phyloP scores from a whole-genome alignment of 768 basidiomycete genomes.

The Sutorius australiensis region DNA sequence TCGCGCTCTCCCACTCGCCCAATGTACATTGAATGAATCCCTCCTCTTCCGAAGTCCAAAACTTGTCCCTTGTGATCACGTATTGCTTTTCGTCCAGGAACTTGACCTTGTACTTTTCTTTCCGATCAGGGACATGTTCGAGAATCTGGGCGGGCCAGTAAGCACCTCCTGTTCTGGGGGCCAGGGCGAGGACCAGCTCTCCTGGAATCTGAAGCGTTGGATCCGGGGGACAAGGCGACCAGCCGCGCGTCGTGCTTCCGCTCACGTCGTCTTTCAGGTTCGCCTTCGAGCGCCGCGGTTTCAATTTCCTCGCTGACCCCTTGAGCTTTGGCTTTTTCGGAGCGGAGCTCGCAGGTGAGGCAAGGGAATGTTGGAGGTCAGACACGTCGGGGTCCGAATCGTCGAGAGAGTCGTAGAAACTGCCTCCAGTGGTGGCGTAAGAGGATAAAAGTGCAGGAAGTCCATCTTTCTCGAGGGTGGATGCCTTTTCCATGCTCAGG shows the following conservation, averaged over 20 bases:
- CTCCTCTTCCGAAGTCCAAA: conserved; percentile 54
- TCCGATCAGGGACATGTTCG: conserved; percentile 39
- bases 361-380: conserved; percentile 3
- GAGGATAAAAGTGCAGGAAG: conserved; percentile 40
- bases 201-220: conserved; percentile 57
- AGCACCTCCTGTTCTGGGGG: conserved; percentile 25
- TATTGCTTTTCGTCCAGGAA: conserved; percentile 52
- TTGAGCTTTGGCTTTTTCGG: conserved; percentile 8
- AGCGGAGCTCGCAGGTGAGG: background rate
- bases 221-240: conserved; percentile 46
- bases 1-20: conserved; percentile 51
- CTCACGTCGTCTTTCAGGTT: conserved; percentile 14
- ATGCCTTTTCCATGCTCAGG: conserved; percentile 40
- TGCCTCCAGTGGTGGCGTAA: conserved; percentile 20
- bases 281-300: conserved; percentile 15
- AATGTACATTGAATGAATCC: conserved; percentile 64
- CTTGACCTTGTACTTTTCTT: conserved; percentile 50
- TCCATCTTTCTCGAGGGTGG: conserved; percentile 45
- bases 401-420: conserved; percentile 26
- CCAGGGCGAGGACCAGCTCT: conserved; percentile 56
- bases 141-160: conserved; percentile 72
- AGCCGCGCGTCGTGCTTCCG: conserved; percentile 11
- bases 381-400: conserved; percentile 22
- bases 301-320: conserved; percentile 14
- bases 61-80: conserved; percentile 45